Evolutionary conservation across 202 grass and related monocot species (phyloP), one percentile per base, ranked within the genome.

Genomic region (Schoenoplectus triqueter): DNA sequence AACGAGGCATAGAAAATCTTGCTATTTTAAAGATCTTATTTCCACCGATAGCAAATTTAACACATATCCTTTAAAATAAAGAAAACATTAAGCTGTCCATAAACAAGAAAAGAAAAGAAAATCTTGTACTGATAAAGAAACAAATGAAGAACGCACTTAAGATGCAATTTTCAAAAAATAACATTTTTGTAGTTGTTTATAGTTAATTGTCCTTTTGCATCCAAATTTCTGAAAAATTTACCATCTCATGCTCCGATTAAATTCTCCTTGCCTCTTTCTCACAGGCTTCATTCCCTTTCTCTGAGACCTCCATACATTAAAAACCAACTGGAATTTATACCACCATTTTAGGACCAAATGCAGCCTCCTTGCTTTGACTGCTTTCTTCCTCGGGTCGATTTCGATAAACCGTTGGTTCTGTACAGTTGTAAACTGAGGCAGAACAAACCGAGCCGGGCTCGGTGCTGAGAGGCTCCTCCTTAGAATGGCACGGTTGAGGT

Each of bases 391-490:
- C 49, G 19, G 31, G 7, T 56, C 68, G 5, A 52, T 69, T 45
- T 88, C 79, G 46, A 3, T 74, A 6, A 74, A 10, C 8, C 17
- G 71, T 78, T 40, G 54, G 63, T 64, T 66, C 1, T 59, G 22
- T 17, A 60, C 11, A 44, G 74, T 42, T 41, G 6, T 59, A 7
- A 18, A 3, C 74, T 5, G 74, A 5, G 56, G 72, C 6, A 77
- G 10, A 1, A 1, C 56, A 49, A 90, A 87, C 70, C 87, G 61
- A 63, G 49, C 90, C 6, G 92, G 88, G 90, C 92, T 97, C 6
- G 90, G 92, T 85, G 83, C 90, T 49, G 94, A 88, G 84, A 86
- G 90, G 88, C 92, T 92, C 66, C 94, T 87, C 44, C 94, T 89
- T 82, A 97, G 71, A 83, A 97, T 92, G 86, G 86, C 82, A 10